Evolutionary conservation across 116 monocot genomes (phyloP).

Genomic region (Trichopus zeylanicus): DNA sequence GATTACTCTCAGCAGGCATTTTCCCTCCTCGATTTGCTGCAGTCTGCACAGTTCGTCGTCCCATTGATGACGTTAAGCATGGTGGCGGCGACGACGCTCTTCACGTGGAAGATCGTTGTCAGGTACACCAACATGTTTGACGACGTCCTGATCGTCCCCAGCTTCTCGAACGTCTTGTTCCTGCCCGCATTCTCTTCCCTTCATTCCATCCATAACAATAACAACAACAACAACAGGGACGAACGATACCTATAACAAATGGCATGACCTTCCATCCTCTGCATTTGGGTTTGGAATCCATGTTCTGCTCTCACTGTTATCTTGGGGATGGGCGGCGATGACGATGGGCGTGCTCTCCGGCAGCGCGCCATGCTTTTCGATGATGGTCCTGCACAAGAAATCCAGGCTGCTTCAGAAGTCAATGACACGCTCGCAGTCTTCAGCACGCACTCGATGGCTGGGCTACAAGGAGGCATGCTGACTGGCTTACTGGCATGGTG

Average conservation of each 20-base stretch:
- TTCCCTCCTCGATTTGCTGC: conserved; percentile 50
- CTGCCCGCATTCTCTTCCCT: background rate
- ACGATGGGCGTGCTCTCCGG: too few species aligned
- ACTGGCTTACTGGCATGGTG: too few species aligned
- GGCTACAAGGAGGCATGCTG: too few species aligned
- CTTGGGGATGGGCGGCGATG: too few species aligned
- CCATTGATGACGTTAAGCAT: conserved; percentile 36
- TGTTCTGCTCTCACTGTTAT: too few species aligned
- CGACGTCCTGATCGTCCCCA: conserved; percentile 46
- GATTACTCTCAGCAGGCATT: conserved; percentile 28
- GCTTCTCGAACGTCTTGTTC: conserved; percentile 72
- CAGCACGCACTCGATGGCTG: too few species aligned
- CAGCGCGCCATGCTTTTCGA: too few species aligned
- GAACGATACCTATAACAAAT: conserved; percentile 3
- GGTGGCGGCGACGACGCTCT: conserved; percentile 26
- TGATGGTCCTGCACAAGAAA: too few species aligned
- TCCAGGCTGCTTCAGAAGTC: too few species aligned
- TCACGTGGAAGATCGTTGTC: conserved; percentile 48
- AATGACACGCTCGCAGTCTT: too few species aligned
- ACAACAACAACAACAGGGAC: background rate
- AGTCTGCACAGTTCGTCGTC: conserved; percentile 38
- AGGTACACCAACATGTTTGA: conserved; percentile 63
- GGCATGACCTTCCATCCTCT: conserved; percentile 12
- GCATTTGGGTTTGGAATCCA: too few species aligned
- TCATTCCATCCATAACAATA: background rate